Base-by-base conservation (phyloP, 2,329 filamentous ascomycete genomes). In the Colletotrichum cuscutae region DNA sequence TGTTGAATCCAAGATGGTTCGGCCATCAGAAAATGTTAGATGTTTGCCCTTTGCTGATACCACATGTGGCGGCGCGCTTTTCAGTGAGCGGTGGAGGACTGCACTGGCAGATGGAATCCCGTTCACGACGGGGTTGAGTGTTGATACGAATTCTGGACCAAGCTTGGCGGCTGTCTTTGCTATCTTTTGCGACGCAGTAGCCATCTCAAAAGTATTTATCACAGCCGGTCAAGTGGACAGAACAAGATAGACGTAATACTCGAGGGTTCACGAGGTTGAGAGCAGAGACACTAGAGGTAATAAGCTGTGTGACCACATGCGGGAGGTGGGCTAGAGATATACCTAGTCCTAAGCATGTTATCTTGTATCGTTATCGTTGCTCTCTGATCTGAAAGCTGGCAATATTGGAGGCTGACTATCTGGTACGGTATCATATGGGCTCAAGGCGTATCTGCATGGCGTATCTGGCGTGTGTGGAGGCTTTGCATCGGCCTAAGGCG, bases 1-100 rank as follows among this genome's bases (percentile, higher is more conserved):
- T 24, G 91, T 93, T 1, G 90, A 92, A 79, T 97, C 94, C 15
- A 95, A 87, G 56, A 97, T 88, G 5, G 54, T 65, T 15, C 75
- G 65, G 46, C 75, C 75, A 49, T 76, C 60, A 11, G 70, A 67
- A 56, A 76, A 76, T 4, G 63, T 76, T 9, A 76, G 9, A 13
- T 67, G 26, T 19, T 65, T 76, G 19, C 71, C 75, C 32, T 69
- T 74, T 8, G 73, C 75, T 4, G 73, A 54, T 19, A 75, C 57
- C 32, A 76, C 62, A 3, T 65, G 61, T 1, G 72, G 64, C 9
- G 75, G 75, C 2, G 53, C n/a, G 7, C 28, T 28, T 28, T 74
- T 75, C 11, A 75, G 42, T 7, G 65, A 63, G 15, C 71, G 73
- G 42, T 76, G 71, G 7, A 76, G 74, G 13, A 76, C 74, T 7